Conservation (phyloP, 768 basidiomycete genomes). For the Leccinum boreale region DNA sequence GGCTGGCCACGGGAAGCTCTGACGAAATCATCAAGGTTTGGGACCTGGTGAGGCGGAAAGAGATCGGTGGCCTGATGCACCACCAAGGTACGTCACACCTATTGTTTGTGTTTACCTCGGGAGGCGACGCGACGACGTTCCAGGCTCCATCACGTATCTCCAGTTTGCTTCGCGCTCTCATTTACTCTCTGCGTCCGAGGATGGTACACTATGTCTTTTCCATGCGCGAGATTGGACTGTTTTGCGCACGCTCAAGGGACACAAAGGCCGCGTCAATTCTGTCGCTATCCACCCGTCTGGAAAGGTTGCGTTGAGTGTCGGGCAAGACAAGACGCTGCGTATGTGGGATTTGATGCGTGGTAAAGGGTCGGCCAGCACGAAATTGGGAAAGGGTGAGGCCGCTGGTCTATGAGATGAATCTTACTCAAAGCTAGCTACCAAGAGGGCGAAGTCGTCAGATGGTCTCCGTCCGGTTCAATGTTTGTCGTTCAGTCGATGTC, state of each 20-base stretch:
- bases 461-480: slow-evolving; percentile 72
- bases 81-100: slow-evolving; percentile 68
- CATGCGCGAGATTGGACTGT: slow-evolving; percentile 93
- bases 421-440: background rate
- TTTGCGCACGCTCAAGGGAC: slow-evolving; percentile 83
- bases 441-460: slow-evolving; percentile 94
- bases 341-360: slow-evolving; percentile 99
- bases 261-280: slow-evolving; percentile 88
- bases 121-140: background rate
- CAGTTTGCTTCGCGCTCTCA: slow-evolving; percentile 86
- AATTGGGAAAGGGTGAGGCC: slow-evolving; percentile 76
- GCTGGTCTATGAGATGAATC: background rate
- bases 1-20: slow-evolving; percentile 93
- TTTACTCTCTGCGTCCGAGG: slow-evolving; percentile 88
- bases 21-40: slow-evolving; percentile 97
- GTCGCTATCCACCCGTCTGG: slow-evolving; percentile 92
- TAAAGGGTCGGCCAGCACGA: slow-evolving; percentile 82
- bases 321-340: slow-evolving; percentile 81
- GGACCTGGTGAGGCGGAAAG: slow-evolving; percentile 89
- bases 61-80: slow-evolving; percentile 92
- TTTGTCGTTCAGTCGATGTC: slow-evolving; percentile 79
- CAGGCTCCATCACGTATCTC: slow-evolving; percentile 90
- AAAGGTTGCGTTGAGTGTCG: slow-evolving; percentile 87
- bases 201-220: slow-evolving; percentile 88
- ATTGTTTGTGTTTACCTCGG: background rate